phyloP scores from a whole-genome alignment of 495 filamentous ascomycete genomes.

The Cryomyces minteri region DNA sequence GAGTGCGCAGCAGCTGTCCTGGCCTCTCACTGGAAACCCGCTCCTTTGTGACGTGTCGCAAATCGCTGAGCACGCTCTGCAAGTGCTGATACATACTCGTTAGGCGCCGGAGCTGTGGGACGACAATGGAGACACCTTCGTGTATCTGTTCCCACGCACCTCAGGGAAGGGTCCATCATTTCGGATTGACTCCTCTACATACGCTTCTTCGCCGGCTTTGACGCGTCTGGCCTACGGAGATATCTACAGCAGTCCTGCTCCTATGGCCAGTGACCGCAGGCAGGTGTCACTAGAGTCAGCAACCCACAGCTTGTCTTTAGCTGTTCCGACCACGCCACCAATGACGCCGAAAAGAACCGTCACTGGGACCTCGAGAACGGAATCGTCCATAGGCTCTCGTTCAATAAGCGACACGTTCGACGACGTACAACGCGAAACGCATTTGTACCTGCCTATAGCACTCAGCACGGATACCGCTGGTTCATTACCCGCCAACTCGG shows the following conservation, averaged over 20 bases:
- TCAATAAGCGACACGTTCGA: constrained; percentile 19
- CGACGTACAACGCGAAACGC: constrained; percentile 27
- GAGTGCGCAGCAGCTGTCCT: too few relatives aligned
- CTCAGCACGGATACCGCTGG: constrained; percentile 12
- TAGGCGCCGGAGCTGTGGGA: constrained; percentile 83
- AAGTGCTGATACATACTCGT: not conserved
- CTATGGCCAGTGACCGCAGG: constrained; percentile 1
- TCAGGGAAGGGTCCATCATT: constrained; percentile 56
- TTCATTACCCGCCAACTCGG: constrained; percentile 17
- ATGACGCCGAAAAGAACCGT: constrained; percentile 6
- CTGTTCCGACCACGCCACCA: constrained; percentile 15
- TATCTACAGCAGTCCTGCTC: constrained; percentile 8
- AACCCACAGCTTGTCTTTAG: not conserved
- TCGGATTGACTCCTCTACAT: constrained; percentile 50
- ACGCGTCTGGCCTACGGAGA: constrained; percentile 49
- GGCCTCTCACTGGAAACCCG: too few relatives aligned
- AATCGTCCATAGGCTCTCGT: constrained; percentile 13
- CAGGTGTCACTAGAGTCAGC: not conserved
- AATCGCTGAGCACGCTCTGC: not conserved
- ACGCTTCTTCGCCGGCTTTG: constrained; percentile 52
- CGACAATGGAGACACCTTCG: constrained; percentile 58
- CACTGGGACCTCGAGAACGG: constrained; percentile 4
- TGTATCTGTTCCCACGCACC: constrained; percentile 61
- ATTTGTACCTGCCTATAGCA: constrained; percentile 49
- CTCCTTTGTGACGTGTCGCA: not conserved